Conservation (phyloP, 495 filamentous ascomycete genomes). For the Choiromyces venosus region DNA sequence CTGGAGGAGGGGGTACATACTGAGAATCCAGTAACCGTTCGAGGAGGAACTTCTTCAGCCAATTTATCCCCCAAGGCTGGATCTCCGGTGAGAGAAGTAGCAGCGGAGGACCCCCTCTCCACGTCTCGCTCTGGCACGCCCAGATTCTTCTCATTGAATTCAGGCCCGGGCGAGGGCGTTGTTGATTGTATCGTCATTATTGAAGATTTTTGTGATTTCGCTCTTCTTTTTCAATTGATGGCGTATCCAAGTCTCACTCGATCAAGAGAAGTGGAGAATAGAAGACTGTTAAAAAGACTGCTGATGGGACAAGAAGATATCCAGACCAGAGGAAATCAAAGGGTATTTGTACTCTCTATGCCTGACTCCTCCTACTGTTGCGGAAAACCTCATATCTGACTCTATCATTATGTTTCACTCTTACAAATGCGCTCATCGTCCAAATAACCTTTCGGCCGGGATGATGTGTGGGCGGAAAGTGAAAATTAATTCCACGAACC, state of each 20-base stretch:
- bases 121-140: neutral
- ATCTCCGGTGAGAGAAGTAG: neutral
- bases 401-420: neutral
- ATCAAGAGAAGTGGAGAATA: too few species aligned
- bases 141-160: neutral
- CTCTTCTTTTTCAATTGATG: neutral
- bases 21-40: slow-evolving; percentile 16
- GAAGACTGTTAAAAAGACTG: neutral
- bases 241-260: neutral
- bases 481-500: neutral
- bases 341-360: neutral
- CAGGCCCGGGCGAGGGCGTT: neutral
- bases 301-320: neutral
- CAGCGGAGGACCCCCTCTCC: neutral
- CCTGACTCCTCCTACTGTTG: neutral
- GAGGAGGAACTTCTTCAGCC: neutral
- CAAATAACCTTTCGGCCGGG: neutral
- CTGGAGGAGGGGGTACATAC: neutral
- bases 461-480: neutral
- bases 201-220: neutral
- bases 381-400: neutral
- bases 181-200: neutral
- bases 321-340: neutral
- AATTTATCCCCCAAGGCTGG: neutral
- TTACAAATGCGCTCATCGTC: neutral